Conservation (phyloP, 202 grass and related monocot genomes). For the Digitaria exilis region DNA sequence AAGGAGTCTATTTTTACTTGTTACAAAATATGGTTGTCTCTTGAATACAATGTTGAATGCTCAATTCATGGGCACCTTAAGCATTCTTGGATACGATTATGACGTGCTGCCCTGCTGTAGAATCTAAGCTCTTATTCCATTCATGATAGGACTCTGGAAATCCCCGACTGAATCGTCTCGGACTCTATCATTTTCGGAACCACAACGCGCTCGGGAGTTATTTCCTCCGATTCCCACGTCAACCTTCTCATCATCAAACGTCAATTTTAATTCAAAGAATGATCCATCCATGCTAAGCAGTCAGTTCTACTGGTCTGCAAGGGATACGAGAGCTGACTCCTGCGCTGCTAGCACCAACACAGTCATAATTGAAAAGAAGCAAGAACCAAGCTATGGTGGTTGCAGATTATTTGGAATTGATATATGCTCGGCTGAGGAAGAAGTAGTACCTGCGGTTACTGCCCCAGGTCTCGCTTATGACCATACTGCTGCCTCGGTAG, state of each 20-base stretch:
- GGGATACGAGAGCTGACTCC: conserved; percentile 50
- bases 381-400: conserved; percentile 50
- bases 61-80: conserved; percentile 13
- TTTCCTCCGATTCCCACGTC: conserved; percentile 49
- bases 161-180: conserved; percentile 54
- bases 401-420: conserved; percentile 96
- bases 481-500: conserved; percentile 43
- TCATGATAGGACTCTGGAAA: conserved; percentile 77
- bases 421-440: conserved; percentile 60
- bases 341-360: conserved; percentile 56
- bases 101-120: neutral
- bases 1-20: conserved; percentile 27
- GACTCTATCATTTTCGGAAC: conserved; percentile 65
- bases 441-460: conserved; percentile 31
- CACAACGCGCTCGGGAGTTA: conserved; percentile 48
- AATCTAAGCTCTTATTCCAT: conserved; percentile 39
- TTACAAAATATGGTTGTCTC: conserved; percentile 16
- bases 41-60: conserved; percentile 6
- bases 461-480: conserved; percentile 49
- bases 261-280: conserved; percentile 51
- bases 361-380: conserved; percentile 54
- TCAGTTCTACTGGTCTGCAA: conserved; percentile 62
- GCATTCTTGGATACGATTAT: conserved; percentile 17
- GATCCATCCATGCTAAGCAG: conserved; percentile 39
- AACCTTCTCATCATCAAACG: conserved; percentile 55